Evolutionary conservation across 2,329 filamentous ascomycete genomes (phyloP).

Genomic region (Meredithiella fracta): DNA sequence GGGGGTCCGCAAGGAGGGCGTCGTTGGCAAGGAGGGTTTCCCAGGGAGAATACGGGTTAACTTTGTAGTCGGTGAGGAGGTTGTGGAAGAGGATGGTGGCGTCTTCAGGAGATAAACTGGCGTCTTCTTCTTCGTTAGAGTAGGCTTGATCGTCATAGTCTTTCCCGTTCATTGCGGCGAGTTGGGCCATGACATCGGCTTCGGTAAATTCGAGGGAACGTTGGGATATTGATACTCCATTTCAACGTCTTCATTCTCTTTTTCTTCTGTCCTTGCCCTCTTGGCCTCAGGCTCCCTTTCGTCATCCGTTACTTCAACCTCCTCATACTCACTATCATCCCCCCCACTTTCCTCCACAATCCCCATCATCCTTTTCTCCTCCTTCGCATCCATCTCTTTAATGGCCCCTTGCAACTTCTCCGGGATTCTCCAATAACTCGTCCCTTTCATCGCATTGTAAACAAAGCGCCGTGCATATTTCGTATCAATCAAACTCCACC

Average conservation of each 20-base stretch:
- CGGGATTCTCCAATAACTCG: slow-evolving; percentile 92
- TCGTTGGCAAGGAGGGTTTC: slow-evolving; percentile 76
- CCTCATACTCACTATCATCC: slow-evolving; percentile 50
- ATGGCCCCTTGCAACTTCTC: slow-evolving; percentile 70
- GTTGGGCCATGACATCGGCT: slow-evolving; percentile 83
- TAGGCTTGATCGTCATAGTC: slow-evolving; percentile 55
- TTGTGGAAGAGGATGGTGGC: slow-evolving; percentile 66
- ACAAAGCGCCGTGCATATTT: slow-evolving; percentile 81
- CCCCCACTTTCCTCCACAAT: slow-evolving; percentile 1
- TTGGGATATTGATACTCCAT: slow-evolving; percentile 32
- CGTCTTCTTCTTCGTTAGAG: slow-evolving; percentile 36
- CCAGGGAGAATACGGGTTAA: slow-evolving; percentile 84
- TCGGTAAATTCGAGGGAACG: slow-evolving; percentile 71
- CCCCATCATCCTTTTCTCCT: slow-evolving; percentile 12
- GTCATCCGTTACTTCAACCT: slow-evolving; percentile 44
- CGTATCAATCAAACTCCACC: slow-evolving; percentile 87
- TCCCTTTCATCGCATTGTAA: slow-evolving; percentile 69
- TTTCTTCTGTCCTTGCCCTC: slow-evolving; percentile 38
- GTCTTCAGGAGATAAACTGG: slow-evolving; percentile 53
- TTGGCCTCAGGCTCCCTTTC: slow-evolving; percentile 39
- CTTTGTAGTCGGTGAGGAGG: slow-evolving; percentile 62
- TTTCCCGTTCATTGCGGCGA: slow-evolving; percentile 75
- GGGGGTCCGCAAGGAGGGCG: slow-evolving; percentile 63
- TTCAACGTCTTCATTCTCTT: slow-evolving; percentile 15
- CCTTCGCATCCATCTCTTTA: slow-evolving; percentile 41